A percentile compares a stretch with the other conserved stretches of the same genome.
Evolutionary conservation across 805 yeast species (phyloP).

Genomic region (Wickerhamiella dianesei): DNA sequence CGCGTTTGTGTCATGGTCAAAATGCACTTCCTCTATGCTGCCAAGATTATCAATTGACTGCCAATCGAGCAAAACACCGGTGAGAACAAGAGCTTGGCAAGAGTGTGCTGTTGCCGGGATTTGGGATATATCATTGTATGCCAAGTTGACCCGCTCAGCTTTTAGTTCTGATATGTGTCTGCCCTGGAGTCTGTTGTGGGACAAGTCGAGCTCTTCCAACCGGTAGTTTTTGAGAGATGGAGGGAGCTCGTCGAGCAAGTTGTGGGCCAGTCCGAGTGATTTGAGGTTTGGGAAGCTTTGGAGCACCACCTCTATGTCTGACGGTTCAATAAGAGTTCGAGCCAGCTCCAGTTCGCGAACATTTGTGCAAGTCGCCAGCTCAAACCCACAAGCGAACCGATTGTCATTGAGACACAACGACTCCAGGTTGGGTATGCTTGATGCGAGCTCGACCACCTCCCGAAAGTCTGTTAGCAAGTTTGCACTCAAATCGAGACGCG

Average conservation of each 20-base stretch:
- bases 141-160: conserved; percentile 12
- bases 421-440: conserved; percentile 25
- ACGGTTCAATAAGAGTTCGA: conserved; percentile 9
- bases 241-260: conserved; percentile 28
- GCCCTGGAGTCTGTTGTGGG: conserved; percentile 27
- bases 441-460: conserved; percentile 29
- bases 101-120: neutral
- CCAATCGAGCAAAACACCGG: conserved; percentile 4
- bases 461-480: conserved; percentile 38
- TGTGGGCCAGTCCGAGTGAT: conserved; percentile 20
- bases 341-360: conserved; percentile 29
- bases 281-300: conserved; percentile 9
- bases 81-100: conserved; percentile 2
- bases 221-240: conserved; percentile 1
- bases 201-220: conserved; percentile 25
- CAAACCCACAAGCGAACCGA: conserved; percentile 17
- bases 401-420: conserved; percentile 37
- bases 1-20: conserved; percentile 25
- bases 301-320: conserved; percentile 1
- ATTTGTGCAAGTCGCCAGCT: conserved; percentile 3
- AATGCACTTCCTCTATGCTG: conserved; percentile 26
- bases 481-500: conserved; percentile 43
- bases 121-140: conserved; percentile 28
- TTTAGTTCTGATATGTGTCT: neutral
- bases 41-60: conserved; percentile 2